Evolutionary conservation across 768 basidiomycete genomes (phyloP), one percentile per base, ranked within the genome.

Genomic region (Tephrocybe sp.): DNA sequence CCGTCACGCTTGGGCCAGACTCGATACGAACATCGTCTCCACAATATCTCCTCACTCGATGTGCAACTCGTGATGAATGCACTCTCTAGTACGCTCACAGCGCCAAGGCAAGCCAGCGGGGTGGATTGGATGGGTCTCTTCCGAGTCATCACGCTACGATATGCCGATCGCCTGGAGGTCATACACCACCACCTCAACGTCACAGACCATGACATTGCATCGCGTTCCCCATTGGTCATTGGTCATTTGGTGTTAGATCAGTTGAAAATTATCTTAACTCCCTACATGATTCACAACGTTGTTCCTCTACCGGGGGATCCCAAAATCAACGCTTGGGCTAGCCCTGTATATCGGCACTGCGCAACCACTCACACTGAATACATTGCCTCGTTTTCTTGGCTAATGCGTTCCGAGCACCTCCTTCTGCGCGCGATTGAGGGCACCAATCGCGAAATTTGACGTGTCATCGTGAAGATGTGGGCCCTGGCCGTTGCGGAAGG

Each of bases 391-490:
- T 35, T 11, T 45, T 44, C 44, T 0, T 41, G 35, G 1, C 52
- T 72, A 52, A 64, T 67, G 0, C 15, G 46, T 18, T 62, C 65
- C 4, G 69, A 72, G 52, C 45, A 22, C 0, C 21, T 66, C 24
- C 38, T 72, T 26, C 52, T 69, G 5, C 41, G 38, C 1, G 56
- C 70, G 0, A 56, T 71, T 1, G 58, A 60, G 15, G 73, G 60
- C 2, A 76, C 73, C 0, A 68, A 51, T 1, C 65, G 60, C 26
- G 77, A 80, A 55, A 77, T 79, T 19, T 81, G 78, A 47, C 66
- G 75, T 0, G 69, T 73, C 0, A 52, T 74, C 25, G 74, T 76
- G 2, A 63, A 56, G 34, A 69, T 81, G 56, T 81, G 79, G 79
- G 74, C 74, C 0, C 58, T 71, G 5, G 78, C 75, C 1, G 59